Evolutionary conservation across 192 early-diverging fungal species (phyloP).

Genomic region (Allomyces macrogynus): DNA sequence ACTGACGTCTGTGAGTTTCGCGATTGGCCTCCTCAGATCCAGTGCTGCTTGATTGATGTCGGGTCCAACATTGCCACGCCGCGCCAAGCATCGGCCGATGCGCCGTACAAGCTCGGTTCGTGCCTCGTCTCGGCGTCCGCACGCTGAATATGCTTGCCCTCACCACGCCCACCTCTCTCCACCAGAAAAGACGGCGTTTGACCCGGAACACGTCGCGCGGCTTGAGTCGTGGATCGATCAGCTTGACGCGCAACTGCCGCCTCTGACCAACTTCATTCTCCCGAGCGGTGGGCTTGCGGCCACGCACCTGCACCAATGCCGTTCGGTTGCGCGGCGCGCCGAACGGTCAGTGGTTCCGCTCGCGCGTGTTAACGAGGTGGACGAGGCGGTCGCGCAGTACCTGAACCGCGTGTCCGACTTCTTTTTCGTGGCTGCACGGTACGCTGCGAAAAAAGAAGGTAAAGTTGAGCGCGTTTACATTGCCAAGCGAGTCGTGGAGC

Average conservation of each 20-base stretch:
- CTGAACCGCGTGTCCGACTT: slow-evolving; percentile 2
- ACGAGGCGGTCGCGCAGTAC: not conserved
- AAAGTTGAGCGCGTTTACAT: not conserved
- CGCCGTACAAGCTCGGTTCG: not conserved
- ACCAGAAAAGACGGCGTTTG: slow-evolving; percentile 1
- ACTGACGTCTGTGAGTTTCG: too few relatives aligned
- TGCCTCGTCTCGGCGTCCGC: too few relatives aligned
- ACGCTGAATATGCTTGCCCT: too few relatives aligned
- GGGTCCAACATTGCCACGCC: slow-evolving; percentile 6
- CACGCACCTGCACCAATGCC: slow-evolving; percentile 6
- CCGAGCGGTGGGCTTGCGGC: slow-evolving; percentile 3
- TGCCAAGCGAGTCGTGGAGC: not conserved
- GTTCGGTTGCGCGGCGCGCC: slow-evolving; percentile 5
- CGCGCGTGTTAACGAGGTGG: not conserved
- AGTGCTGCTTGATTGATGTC: slow-evolving; percentile 3
- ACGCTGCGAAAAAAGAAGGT: slow-evolving; percentile 3
- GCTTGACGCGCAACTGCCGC: slow-evolving; percentile 2
- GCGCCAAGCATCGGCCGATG: not conserved
- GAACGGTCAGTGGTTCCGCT: slow-evolving; percentile 2
- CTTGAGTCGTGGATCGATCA: slow-evolving; percentile 4
- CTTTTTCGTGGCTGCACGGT: slow-evolving; percentile 5
- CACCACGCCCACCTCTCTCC: too few relatives aligned
- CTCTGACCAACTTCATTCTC: slow-evolving; percentile 4
- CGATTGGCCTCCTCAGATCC: slow-evolving; percentile 1
- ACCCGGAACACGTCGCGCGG: not conserved